Conservation (phyloP, 2,329 filamentous ascomycete species). For the Xylaria sp. region DNA sequence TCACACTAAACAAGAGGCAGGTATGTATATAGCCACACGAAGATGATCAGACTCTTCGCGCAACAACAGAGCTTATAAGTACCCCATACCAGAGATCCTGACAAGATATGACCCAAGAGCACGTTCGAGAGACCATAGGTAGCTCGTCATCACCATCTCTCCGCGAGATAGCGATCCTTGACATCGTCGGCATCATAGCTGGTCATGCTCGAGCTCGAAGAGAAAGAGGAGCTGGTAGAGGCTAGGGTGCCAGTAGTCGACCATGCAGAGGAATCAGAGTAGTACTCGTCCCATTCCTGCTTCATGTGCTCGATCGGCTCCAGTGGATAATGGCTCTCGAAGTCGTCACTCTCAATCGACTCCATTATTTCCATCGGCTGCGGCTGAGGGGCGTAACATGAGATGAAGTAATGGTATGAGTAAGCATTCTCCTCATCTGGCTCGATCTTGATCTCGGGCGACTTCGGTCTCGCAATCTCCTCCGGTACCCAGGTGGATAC, state of each 20-base stretch:
- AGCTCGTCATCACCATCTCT: neutral
- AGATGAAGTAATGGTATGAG: too few relatives aligned
- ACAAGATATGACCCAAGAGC: neutral
- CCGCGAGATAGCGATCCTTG: too few relatives aligned
- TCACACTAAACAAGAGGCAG: too few relatives aligned
- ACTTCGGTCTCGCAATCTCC: neutral
- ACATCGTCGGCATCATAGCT: neutral
- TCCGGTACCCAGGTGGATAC: neutral
- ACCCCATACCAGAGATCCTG: too few relatives aligned
- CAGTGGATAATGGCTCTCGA: neutral
- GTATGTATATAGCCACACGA: too few relatives aligned
- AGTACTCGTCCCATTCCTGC: neutral
- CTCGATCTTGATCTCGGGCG: neutral
- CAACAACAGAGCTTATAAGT: too few relatives aligned
- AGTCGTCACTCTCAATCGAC: neutral
- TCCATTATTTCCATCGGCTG: neutral
- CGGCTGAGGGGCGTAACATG: neutral
- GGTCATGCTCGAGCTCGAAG: neutral
- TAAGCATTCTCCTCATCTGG: neutral
- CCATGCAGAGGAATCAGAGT: neutral
- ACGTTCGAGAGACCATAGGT: neutral
- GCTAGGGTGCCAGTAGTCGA: neutral
- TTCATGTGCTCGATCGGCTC: neutral
- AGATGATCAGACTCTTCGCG: too few relatives aligned
- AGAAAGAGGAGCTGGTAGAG: neutral